Evolutionary conservation across 108 stramenopile species (phyloP).

Genomic region (Phaeodactylum tricornutum): DNA sequence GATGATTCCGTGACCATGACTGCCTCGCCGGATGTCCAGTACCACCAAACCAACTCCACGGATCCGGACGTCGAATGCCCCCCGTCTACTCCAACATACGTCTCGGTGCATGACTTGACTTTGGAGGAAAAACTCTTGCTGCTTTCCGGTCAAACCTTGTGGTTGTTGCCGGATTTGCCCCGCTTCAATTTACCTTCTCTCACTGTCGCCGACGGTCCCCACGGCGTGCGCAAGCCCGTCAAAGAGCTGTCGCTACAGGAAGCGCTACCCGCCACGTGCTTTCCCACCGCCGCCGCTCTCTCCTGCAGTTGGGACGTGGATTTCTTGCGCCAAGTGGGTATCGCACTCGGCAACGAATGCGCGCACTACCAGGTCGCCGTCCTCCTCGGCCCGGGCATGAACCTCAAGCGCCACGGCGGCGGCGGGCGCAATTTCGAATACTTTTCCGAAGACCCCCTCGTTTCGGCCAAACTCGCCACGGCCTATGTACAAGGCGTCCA

Average conservation of each 20-base stretch:
- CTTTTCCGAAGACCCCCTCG: constrained; percentile 59
- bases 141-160: constrained; percentile 20
- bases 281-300: constrained; percentile 31
- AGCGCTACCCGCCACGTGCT: constrained; percentile 35
- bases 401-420: constrained; percentile 42
- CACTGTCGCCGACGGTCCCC: constrained; percentile 33
- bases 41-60: no score
- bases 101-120: not conserved
- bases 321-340: constrained; percentile 14
- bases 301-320: constrained; percentile 29
- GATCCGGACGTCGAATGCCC: not conserved
- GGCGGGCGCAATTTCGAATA: constrained; percentile 66
- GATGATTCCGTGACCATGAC: no score
- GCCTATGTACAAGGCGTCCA: constrained; percentile 44
- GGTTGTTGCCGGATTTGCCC: constrained; percentile 12
- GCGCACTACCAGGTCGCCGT: constrained; percentile 17
- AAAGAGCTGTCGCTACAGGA: constrained; percentile 19
- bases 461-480: constrained; percentile 30
- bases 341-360: constrained; percentile 28
- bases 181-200: constrained; percentile 4
- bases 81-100: not conserved
- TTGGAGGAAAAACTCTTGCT: constrained; percentile 19
- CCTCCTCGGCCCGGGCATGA: constrained; percentile 54
- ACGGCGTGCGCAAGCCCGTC: constrained; percentile 39
- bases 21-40: no score